Percentiles rank a stretch among this genome's conserved stretches.
phyloP scores from a whole-genome alignment of 2,329 filamentous ascomycete genomes.

The Epichloe uncinata region DNA sequence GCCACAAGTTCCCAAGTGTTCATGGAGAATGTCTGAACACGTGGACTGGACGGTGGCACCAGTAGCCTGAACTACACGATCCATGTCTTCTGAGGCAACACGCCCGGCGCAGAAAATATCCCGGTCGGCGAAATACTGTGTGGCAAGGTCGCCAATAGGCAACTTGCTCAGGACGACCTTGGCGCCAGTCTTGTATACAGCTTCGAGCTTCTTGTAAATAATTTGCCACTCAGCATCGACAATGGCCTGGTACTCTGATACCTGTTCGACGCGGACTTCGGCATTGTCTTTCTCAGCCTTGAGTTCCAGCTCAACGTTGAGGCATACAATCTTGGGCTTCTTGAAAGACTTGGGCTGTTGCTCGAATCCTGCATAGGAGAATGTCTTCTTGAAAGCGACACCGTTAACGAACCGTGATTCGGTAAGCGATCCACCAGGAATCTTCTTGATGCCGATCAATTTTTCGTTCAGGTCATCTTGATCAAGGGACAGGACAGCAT shows the following conservation, averaged over 20 bases:
- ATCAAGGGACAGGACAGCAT: conserved; percentile 88
- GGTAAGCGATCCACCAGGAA: conserved; percentile 88
- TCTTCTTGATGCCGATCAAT: conserved; percentile 96
- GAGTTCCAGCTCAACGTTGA: conserved; percentile 95
- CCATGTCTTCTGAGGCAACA: conserved; percentile 82
- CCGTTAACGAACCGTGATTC: conserved; percentile 96
- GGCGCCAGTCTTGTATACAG: conserved; percentile 81
- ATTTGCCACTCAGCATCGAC: conserved; percentile 99
- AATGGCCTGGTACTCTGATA: conserved; percentile 97
- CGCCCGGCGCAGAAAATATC: conserved; percentile 97
- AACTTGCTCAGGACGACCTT: conserved; percentile 97
- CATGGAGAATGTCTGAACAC: conserved; percentile 81
- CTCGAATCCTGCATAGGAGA: conserved; percentile 97
- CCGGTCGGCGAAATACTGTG: conserved; percentile 94
- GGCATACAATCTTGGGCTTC: conserved; percentile 89
- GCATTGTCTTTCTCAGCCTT: conserved; percentile 99
- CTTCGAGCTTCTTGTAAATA: conserved; percentile 98
- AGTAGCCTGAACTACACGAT: conserved; percentile 89
- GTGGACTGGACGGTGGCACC: conserved; percentile 89
- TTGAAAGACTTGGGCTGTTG: conserved; percentile 95
- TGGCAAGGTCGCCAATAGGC: conserved; percentile 93
- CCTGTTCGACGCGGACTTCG: conserved; percentile 93
- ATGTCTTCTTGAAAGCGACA: conserved; percentile 99
- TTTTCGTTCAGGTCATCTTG: conserved; percentile 97
- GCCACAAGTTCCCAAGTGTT: conserved; percentile 85